Percentiles rank a stretch among this genome's conserved stretches.
Evolutionary conservation across 1,284 basidiomycete genomes (phyloP).

Genomic region (Binderoboletus segoi): DNA sequence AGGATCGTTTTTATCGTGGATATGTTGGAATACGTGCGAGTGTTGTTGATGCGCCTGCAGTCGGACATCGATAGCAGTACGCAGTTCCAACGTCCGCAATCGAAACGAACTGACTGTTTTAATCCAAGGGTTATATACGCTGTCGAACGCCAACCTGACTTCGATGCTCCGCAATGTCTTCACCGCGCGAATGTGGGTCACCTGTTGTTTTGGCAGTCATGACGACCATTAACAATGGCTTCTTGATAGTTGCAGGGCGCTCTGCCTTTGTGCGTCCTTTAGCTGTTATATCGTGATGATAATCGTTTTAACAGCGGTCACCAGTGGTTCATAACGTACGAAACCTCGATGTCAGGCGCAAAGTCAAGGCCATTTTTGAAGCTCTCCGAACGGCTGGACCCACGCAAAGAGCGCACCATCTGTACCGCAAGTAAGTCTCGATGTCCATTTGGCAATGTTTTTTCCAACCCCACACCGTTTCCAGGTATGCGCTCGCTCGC

Average conservation of each 20-base stretch:
- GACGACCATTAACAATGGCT: neutral
- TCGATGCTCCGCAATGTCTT: slow-evolving; percentile 25
- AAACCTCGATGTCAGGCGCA: neutral
- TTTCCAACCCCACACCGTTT: neutral
- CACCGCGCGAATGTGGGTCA: slow-evolving; percentile 29
- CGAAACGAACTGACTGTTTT: neutral
- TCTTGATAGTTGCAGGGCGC: slow-evolving; percentile 24
- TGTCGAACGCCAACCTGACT: slow-evolving; percentile 27
- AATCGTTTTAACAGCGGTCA: neutral
- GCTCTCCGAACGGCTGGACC: slow-evolving; percentile 8
- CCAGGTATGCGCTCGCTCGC: slow-evolving; percentile 18
- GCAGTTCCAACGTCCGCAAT: neutral
- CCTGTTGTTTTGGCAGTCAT: neutral
- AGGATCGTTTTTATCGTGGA: slow-evolving; percentile 4
- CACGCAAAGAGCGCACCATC: neutral
- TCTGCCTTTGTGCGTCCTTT: slow-evolving; percentile 30
- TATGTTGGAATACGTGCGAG: slow-evolving; percentile 13
- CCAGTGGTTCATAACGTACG: slow-evolving; percentile 26
- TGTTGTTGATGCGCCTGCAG: slow-evolving; percentile 20
- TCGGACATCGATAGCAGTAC: slow-evolving; percentile 14
- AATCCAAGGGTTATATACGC: slow-evolving; percentile 13
- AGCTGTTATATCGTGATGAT: neutral
- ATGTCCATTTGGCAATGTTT: neutral
- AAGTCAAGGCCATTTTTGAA: slow-evolving; percentile 16
- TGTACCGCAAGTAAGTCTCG: slow-evolving; percentile 20